These are phyloP conservation scores for Starmerella ratchasimensis DNA, from an alignment of 805 yeast genomes.

Conservation along the genomic window DNA sequence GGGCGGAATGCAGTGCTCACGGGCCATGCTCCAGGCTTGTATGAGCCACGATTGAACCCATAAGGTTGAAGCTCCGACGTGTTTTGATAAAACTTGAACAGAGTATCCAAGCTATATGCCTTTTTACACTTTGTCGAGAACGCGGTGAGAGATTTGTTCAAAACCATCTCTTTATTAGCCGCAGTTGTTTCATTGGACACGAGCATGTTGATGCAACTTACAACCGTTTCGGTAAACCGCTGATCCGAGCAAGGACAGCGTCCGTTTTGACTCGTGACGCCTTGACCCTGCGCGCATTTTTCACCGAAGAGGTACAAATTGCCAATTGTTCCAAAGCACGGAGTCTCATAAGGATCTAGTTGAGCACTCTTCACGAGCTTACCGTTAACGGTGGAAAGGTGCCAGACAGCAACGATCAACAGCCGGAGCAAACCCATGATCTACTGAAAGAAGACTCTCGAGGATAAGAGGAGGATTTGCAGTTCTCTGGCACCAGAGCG, in stretches of 20 bases:
- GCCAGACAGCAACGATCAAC: not conserved
- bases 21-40: constrained; percentile 8
- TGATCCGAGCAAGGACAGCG: constrained; percentile 7
- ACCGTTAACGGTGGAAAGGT: not conserved
- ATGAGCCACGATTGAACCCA: not conserved
- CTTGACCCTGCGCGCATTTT: not conserved
- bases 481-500: no score
- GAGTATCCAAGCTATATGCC: constrained; percentile 1
- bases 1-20: constrained; percentile 8
- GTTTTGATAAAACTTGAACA: not conserved
- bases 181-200: constrained; percentile 3
- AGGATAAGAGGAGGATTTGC: no score
- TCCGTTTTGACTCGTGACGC: not conserved
- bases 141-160: constrained; percentile 1
- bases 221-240: constrained; percentile 3
- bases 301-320: constrained; percentile 5
- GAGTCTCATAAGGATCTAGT: constrained; percentile 4
- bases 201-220: constrained; percentile 8
- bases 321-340: constrained; percentile 7
- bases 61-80: constrained; percentile 2
- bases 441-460: no score
- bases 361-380: constrained; percentile 9
- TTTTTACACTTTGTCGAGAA: not conserved
- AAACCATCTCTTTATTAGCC: not conserved
- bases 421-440: no score